phyloP scores from a whole-genome alignment of 495 filamentous ascomycete species.

The Penicillium malachiteum region DNA sequence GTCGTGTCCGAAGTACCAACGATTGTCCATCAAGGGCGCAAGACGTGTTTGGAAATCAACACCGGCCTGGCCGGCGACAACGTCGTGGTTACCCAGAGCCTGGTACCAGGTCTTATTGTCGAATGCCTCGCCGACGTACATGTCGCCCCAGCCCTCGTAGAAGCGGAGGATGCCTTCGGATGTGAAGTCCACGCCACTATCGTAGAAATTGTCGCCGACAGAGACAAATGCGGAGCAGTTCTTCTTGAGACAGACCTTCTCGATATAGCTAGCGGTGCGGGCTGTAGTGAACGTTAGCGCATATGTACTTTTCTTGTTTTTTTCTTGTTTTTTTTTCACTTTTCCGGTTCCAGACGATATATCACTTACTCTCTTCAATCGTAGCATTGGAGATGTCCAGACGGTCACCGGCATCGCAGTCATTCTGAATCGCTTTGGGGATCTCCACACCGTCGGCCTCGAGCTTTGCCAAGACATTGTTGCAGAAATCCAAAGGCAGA shows the following conservation, averaged over 20 bases:
- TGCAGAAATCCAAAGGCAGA: conserved; percentile 18
- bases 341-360: background rate
- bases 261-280: conserved; percentile 17
- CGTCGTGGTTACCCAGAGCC: conserved; percentile 20
- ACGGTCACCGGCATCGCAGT: conserved; percentile 23
- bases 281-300: conserved; percentile 3
- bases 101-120: conserved; percentile 21
- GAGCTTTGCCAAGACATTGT: conserved; percentile 13
- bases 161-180: conserved; percentile 20
- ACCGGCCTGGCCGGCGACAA: conserved; percentile 18
- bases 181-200: conserved; percentile 21
- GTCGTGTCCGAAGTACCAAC: conserved; percentile 21
- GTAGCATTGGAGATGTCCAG: conserved; percentile 14
- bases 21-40: conserved; percentile 18
- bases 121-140: conserved; percentile 19
- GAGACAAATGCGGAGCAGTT: conserved; percentile 19
- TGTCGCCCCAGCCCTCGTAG: conserved; percentile 19
- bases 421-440: conserved; percentile 16
- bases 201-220: conserved; percentile 25
- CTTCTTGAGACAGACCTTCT: conserved; percentile 16
- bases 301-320: background rate
- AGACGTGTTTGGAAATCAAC: conserved; percentile 21
- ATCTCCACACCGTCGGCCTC: conserved; percentile 10
- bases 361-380: conserved; percentile 15
- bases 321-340: background rate